A percentile compares a stretch with the other conserved stretches of the same genome.
These are phyloP conservation scores for Paraconiothyrium brasiliense DNA, from an alignment of 2,329 filamentous ascomycete species.

Conservation along the genomic window DNA sequence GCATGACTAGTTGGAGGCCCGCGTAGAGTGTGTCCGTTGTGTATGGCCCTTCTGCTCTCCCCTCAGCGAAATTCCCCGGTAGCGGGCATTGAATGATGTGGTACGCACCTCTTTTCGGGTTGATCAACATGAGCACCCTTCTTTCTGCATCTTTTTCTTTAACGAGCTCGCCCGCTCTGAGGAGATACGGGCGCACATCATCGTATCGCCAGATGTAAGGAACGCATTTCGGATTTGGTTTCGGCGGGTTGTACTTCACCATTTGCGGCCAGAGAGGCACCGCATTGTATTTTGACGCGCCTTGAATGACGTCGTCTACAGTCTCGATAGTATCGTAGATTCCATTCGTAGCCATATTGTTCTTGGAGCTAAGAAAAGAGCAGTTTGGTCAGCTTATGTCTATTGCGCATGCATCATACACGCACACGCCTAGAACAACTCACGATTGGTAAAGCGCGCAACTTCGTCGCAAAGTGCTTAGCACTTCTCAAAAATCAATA, in stretches of 20 bases:
- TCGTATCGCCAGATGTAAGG: slow-evolving; percentile 53
- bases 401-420: neutral
- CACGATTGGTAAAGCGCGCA: neutral
- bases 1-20: slow-evolving; percentile 66
- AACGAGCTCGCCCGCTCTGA: slow-evolving; percentile 49
- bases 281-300: slow-evolving; percentile 25
- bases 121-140: slow-evolving; percentile 54
- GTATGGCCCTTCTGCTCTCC: slow-evolving; percentile 58
- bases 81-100: neutral
- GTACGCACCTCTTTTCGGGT: slow-evolving; percentile 45
- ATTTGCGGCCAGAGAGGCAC: slow-evolving; percentile 61
- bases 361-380: neutral
- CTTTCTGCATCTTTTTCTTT: slow-evolving; percentile 51
- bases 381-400: neutral
- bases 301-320: slow-evolving; percentile 26
- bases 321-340: slow-evolving; percentile 16
- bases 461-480: neutral
- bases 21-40: slow-evolving; percentile 68
- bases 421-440: neutral
- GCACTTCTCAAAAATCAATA: neutral
- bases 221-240: slow-evolving; percentile 55
- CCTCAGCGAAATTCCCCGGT: neutral
- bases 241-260: slow-evolving; percentile 57
- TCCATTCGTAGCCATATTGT: slow-evolving; percentile 6
- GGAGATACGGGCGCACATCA: slow-evolving; percentile 46